Percentiles rank a stretch among this genome's conserved stretches.
Evolutionary conservation across 768 basidiomycete genomes (phyloP).

Genomic region (Strobilomyces dryophilus): DNA sequence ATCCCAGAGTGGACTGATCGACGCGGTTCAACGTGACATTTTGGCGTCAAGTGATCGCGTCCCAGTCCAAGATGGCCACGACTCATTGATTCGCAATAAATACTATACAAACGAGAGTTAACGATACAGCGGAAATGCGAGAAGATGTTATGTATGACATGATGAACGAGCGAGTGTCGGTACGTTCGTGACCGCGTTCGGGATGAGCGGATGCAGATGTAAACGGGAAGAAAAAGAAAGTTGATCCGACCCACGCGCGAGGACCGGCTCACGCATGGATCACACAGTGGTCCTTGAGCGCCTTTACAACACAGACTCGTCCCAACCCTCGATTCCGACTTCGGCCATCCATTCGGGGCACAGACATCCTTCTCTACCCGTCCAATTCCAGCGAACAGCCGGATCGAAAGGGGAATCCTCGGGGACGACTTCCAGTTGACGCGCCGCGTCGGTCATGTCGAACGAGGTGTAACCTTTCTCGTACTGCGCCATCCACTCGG

Average conservation of each 20-base stretch:
- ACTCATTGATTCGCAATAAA: no score
- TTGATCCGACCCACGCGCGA: neutral
- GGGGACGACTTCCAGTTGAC: neutral
- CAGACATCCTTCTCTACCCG: constrained; percentile 11
- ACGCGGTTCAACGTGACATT: no score
- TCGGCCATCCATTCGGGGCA: constrained; percentile 25
- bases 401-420: neutral
- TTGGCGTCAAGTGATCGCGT: no score
- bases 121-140: constrained; percentile 2
- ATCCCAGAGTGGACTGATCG: no score
- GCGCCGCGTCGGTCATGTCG: neutral
- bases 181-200: neutral
- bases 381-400: neutral
- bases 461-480: constrained; percentile 9
- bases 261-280: constrained; percentile 1
- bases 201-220: neutral
- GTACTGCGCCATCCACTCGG: constrained; percentile 13
- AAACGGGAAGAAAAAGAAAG: neutral
- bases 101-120: neutral
- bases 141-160: neutral
- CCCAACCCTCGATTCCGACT: constrained; percentile 13
- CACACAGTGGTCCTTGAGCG: neutral
- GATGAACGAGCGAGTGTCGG: neutral
- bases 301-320: neutral
- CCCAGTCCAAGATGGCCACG: no score